Evolutionary conservation across 2,329 filamentous ascomycete species (phyloP), one percentile per base, ranked within the genome.

Genomic region (Neopestalotiopsis sp.): DNA sequence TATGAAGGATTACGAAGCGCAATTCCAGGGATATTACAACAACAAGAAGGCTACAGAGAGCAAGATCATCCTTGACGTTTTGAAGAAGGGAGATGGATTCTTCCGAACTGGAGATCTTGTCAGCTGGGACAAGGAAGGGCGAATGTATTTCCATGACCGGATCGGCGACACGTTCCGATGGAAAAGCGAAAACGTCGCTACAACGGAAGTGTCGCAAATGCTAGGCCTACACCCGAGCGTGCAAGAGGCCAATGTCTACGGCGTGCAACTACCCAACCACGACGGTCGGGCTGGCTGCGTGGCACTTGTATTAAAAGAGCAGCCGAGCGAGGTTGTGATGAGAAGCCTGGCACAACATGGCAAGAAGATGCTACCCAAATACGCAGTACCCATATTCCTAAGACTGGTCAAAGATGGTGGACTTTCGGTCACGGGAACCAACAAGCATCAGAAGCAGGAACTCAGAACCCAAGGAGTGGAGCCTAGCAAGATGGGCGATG

Each of bases 81-180:
- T 96, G 71, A 83, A 81, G 69, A 91, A 91, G 75, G 94, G 92
- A 14, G 94, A 97, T 75, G 91, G 89, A 0, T 97, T 90, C 85
- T 97, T 94, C 84, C 89, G 94, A 30, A 92, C 93, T 0, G 94
- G 94, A n/a, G 94, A 97, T 75, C 86, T 96, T 20, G 82, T 96
- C 40, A 86, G 90, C n/a, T 88, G 86, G 81, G 92, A 94, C 72
- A 69, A 71, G 1, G 90, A 96, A 68, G 93, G 94, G 4, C 84
- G 90, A 2, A 88, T 90, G 78, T 96, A 87, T 83, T 97, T 97
- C 81, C 89, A 90, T 68, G 94, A 97, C 80, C 90, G 92, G 62
- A 91, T 94, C 70, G 92, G 92, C 67, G 92, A 94, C 76, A 94
- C 92, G 0, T 94, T 91, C 81, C 88, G 92, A 63, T 94, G 92